Conservation (phyloP, 768 basidiomycete species). For the Boletus barrowsii region DNA sequence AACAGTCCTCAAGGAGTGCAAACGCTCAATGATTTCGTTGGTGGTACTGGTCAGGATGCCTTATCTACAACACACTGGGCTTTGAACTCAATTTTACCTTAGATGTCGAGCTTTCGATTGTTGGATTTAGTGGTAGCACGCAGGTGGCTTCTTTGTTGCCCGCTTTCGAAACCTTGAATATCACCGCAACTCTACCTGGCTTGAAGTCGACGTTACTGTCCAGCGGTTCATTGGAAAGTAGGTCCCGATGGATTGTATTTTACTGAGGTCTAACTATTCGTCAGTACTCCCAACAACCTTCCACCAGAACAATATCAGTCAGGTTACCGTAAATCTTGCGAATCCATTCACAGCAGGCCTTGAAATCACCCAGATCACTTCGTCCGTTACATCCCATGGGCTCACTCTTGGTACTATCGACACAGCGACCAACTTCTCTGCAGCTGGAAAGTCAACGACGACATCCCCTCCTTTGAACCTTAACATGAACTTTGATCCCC, state of each 20-base stretch:
- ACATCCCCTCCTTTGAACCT: constrained; percentile 57
- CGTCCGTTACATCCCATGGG: constrained; percentile 60
- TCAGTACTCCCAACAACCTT: constrained; percentile 66
- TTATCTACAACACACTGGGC: not conserved
- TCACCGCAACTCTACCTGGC: constrained; percentile 57
- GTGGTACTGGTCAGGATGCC: constrained; percentile 44
- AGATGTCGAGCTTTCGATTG: constrained; percentile 58
- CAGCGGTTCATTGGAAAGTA: constrained; percentile 53
- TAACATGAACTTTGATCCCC: constrained; percentile 66
- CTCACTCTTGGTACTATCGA: constrained; percentile 62
- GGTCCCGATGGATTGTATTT: not conserved
- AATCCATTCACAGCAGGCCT: constrained; percentile 69
- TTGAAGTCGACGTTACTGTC: constrained; percentile 55
- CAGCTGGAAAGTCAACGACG: constrained; percentile 51
- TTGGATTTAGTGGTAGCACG: constrained; percentile 60
- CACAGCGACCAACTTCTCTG: constrained; percentile 47
- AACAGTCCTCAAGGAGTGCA: constrained; percentile 54
- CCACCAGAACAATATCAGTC: constrained; percentile 56
- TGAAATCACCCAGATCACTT: constrained; percentile 53
- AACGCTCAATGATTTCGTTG: constrained; percentile 67
- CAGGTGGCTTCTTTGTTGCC: constrained; percentile 52
- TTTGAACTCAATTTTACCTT: not conserved
- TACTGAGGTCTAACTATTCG: not conserved
- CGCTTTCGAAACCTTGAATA: constrained; percentile 59
- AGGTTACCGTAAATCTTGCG: constrained; percentile 56